Conservation (phyloP, 768 basidiomycete species). For the Trametes punicea region DNA sequence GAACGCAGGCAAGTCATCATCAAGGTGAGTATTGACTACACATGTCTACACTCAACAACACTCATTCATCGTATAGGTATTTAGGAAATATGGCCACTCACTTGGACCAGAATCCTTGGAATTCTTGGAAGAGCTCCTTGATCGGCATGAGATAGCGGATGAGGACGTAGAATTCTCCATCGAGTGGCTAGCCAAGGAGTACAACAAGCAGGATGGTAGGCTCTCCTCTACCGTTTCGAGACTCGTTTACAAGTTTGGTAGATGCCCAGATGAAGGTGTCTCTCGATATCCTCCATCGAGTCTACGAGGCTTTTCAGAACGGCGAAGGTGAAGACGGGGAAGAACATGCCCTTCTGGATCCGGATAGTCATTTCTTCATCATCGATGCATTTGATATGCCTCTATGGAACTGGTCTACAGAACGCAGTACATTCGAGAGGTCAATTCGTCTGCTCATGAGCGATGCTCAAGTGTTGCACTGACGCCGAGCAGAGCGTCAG, state of each 20-base stretch:
- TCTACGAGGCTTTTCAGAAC: constrained; percentile 73
- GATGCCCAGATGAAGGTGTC: constrained; percentile 85
- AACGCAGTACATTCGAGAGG: constrained; percentile 87
- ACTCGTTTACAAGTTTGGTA: constrained; percentile 27
- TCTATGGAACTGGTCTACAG: constrained; percentile 83
- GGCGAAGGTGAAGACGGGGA: constrained; percentile 43
- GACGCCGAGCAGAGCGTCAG: constrained; percentile 41
- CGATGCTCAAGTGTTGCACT: not conserved
- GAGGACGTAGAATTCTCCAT: constrained; percentile 71
- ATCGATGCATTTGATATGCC: constrained; percentile 97
- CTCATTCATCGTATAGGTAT: constrained; percentile 49
- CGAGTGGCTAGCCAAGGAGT: constrained; percentile 80
- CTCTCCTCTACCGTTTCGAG: not conserved
- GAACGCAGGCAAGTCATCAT: constrained; percentile 41
- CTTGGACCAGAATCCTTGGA: constrained; percentile 75
- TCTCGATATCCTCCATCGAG: constrained; percentile 58
- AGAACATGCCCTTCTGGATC: constrained; percentile 68
- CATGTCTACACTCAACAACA: not conserved
- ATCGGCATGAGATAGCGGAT: constrained; percentile 65
- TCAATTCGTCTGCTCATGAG: constrained; percentile 32
- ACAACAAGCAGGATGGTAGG: constrained; percentile 85
- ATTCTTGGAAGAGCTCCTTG: constrained; percentile 68
- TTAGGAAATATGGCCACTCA: constrained; percentile 85
- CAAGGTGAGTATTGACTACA: constrained; percentile 35
- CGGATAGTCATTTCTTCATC: constrained; percentile 77